phyloP scores from a whole-genome alignment of 805 yeast genomes.

The Yarrowia divulgata region DNA sequence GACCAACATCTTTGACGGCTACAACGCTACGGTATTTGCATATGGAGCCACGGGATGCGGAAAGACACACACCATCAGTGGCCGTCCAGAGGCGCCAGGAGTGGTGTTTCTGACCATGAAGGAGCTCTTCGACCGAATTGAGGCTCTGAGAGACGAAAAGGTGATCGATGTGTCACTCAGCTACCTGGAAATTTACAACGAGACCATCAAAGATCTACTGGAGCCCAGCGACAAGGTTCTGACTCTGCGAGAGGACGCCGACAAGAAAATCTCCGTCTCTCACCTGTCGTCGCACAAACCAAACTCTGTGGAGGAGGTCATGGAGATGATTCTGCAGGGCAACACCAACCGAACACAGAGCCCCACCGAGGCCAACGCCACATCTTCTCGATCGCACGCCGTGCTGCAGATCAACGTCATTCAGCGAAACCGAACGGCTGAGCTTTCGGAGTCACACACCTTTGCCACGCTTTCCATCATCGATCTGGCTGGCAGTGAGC shows the following conservation, averaged over 20 bases:
- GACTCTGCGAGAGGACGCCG: slow-evolving; percentile 74
- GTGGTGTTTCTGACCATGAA: slow-evolving; percentile 78
- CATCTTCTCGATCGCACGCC: slow-evolving; percentile 93
- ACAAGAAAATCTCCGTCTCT: slow-evolving; percentile 69
- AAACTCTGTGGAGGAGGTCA: slow-evolving; percentile 47
- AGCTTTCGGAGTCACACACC: slow-evolving; percentile 68
- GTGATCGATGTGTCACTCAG: slow-evolving; percentile 64
- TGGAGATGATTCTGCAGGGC: slow-evolving; percentile 77
- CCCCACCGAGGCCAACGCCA: slow-evolving; percentile 89
- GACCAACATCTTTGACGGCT: slow-evolving; percentile 80
- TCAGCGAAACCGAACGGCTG: slow-evolving; percentile 67
- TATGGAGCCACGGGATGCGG: slow-evolving; percentile 98
- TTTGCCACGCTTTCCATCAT: slow-evolving; percentile 85
- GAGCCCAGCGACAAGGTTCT: slow-evolving; percentile 58
- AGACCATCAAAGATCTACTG: slow-evolving; percentile 80
- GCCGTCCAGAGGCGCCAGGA: slow-evolving; percentile 76
- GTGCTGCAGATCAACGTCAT: slow-evolving; percentile 80
- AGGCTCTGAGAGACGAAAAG: slow-evolving; percentile 60
- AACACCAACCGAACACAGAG: slow-evolving; percentile 80
- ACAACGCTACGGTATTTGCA: slow-evolving; percentile 90
- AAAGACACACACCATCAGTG: slow-evolving; percentile 90
- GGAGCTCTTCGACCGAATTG: slow-evolving; percentile 72
- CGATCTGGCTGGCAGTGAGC: slow-evolving; percentile 93
- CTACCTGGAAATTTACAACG: slow-evolving; percentile 90
- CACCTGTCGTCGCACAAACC: slow-evolving; percentile 73